A percentile compares a stretch with the other conserved stretches of the same genome.
These are phyloP conservation scores for Vitis cinerea DNA, from an alignment of 164 flowering plant genomes.

Conservation along the genomic window DNA sequence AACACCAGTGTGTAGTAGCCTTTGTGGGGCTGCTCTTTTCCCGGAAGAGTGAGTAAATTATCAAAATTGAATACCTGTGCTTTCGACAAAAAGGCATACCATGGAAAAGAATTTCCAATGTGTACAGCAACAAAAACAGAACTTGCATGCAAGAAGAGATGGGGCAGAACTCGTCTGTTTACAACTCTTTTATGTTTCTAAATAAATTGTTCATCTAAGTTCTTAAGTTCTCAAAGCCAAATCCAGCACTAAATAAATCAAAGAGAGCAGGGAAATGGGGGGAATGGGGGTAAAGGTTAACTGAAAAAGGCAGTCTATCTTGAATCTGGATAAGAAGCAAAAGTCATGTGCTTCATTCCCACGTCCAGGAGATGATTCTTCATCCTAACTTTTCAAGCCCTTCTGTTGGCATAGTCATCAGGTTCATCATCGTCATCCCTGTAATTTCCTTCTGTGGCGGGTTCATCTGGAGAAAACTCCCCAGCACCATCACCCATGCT, in stretches of 20 bases:
- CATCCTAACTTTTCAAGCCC: slow-evolving; percentile 24
- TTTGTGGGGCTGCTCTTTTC: too few species aligned
- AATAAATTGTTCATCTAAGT: neutral
- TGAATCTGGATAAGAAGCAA: neutral
- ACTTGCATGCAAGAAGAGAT: too few species aligned
- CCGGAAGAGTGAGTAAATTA: too few species aligned
- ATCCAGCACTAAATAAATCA: neutral
- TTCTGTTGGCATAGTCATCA: slow-evolving; percentile 38
- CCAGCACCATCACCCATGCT: slow-evolving; percentile 1
- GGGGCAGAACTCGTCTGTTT: too few species aligned
- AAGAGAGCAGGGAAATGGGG: neutral
- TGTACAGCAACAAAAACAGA: too few species aligned
- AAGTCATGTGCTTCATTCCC: neutral
- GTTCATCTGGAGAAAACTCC: slow-evolving; percentile 13
- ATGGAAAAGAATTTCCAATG: too few species aligned
- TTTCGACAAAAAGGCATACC: too few species aligned
- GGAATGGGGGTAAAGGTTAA: neutral
- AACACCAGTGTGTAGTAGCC: too few species aligned
- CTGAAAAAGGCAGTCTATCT: neutral
- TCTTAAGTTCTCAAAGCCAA: neutral
- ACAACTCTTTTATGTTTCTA: neutral
- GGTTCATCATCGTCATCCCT: slow-evolving; percentile 42
- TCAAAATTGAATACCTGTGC: too few species aligned
- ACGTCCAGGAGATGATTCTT: neutral
- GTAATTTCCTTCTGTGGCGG: slow-evolving; percentile 17